Base-by-base conservation (phyloP, 306 rosid genomes). In the Vigna hirtella region DNA sequence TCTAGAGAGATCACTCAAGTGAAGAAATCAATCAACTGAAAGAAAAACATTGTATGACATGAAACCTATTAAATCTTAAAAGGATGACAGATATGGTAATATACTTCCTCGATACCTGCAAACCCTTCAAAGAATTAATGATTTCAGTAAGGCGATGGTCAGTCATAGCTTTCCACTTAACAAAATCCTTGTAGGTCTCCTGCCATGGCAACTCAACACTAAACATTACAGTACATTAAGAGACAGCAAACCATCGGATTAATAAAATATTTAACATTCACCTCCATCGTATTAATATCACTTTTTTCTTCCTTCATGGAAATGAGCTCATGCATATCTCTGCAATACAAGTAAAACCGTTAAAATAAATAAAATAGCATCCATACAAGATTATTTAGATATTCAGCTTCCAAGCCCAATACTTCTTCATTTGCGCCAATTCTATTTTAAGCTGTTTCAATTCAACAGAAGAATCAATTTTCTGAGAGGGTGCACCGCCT, bases 341-440 rank as follows among this genome's bases (percentile, higher is more conserved):
- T 93, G 88, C 57, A 57, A 85, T 47, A 81, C 77, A 78, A 82
- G 80, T 63, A 75, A 82, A 80, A 74, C n/a, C 50, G 76, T 77
- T 43, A 73, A 53, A 68, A 62, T 57, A 76, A 32, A 66, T 61
- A 58, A 8, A 64, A 81, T 70, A 58, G 68, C 38, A 85, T 40
- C 42, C 51, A 77, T n/a, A 68, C 71, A 78, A 66, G 40, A 70
- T 42, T 15, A 62, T 61, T 48, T 43, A 56, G 47, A 63, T 74
- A 81, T 67, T 49, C 48, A 67, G 74, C 74, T 51, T 82, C 49
- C 77, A 71, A 70, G 77, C 26, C 61, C 47, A 67, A 36, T 80
- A 93, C 98, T 91, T 91, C 84, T 88, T 91, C 97, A 93, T 82
- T 82, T 71, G 86, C 40, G 73, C 77, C 82, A 93, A 79, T 73